These are phyloP conservation scores for Scopulariopsis brevicaulis DNA, from an alignment of 2,329 filamentous ascomycete genomes.

Conservation along the genomic window DNA sequence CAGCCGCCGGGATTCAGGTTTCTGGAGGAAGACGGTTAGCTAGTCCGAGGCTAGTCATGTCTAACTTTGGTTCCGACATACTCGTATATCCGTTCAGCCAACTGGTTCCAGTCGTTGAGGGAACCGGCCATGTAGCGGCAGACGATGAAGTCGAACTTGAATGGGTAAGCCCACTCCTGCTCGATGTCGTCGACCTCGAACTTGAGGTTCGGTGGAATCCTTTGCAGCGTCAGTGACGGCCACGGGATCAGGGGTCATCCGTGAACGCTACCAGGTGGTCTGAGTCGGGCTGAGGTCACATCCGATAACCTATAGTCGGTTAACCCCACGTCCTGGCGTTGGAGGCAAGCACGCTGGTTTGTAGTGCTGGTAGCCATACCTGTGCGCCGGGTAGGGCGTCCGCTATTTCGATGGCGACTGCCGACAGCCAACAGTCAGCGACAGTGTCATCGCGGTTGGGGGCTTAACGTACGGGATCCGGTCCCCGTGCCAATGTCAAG, in stretches of 20 bases:
- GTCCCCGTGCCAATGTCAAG: conserved; percentile 15
- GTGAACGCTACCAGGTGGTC: conserved; percentile 8
- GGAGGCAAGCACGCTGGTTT: background rate
- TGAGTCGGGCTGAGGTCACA: conserved; percentile 15
- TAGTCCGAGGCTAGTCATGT: background rate
- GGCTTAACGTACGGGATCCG: conserved; percentile 8
- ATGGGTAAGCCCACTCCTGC: conserved; percentile 41
- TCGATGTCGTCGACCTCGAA: conserved; percentile 49
- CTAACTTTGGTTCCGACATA: conserved; percentile 7
- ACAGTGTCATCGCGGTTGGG: background rate
- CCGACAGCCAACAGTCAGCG: background rate
- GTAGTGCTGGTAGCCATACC: background rate
- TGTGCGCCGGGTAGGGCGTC: conserved; percentile 12
- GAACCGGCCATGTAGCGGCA: conserved; percentile 44
- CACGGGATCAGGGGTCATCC: background rate
- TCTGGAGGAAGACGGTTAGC: conserved; percentile 14
- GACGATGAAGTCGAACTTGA: conserved; percentile 48
- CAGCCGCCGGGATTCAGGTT: conserved; percentile 42
- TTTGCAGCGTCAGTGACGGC: conserved; percentile 9
- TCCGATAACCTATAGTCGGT: conserved; percentile 8
- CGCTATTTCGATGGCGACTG: conserved; percentile 31
- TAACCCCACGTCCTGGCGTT: background rate
- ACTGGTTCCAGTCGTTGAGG: conserved; percentile 40
- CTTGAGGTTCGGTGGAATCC: conserved; percentile 42
- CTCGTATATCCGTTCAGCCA: conserved; percentile 27